phyloP scores from a whole-genome alignment of 768 basidiomycete genomes.

The Termitomyces sp. region DNA sequence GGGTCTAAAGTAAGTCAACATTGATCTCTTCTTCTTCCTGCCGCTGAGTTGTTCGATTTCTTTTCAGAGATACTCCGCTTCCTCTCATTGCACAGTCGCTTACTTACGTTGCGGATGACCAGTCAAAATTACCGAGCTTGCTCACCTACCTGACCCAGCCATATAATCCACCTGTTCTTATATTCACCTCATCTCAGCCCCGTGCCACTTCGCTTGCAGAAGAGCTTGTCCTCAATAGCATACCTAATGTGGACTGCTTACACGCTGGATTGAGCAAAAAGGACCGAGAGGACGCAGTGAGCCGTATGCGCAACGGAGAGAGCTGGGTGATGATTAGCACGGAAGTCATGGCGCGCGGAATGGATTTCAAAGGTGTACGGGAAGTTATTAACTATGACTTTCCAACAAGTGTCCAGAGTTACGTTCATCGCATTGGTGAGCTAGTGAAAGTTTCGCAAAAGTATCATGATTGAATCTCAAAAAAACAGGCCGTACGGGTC shows the following conservation, averaged over 20 bases:
- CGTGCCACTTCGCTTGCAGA: conserved; percentile 76
- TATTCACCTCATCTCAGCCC: conserved; percentile 89
- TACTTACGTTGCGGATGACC: conserved; percentile 88
- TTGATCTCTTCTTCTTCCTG: neutral
- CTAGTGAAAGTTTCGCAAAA: neutral
- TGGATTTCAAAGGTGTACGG: conserved; percentile 93
- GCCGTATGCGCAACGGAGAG: conserved; percentile 81
- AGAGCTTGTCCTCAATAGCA: conserved; percentile 73
- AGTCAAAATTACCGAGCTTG: conserved; percentile 90
- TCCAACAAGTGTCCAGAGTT: conserved; percentile 91
- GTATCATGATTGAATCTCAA: neutral
- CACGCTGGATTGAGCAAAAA: conserved; percentile 88
- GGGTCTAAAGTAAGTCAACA: conserved; percentile 75
- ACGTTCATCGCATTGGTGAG: conserved; percentile 89
- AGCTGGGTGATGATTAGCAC: conserved; percentile 96
- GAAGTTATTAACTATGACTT: conserved; percentile 98
- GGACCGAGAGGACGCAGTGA: conserved; percentile 81
- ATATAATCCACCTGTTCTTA: conserved; percentile 85
- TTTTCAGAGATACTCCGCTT: conserved; percentile 82
- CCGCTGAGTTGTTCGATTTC: neutral
- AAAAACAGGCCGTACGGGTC: conserved; percentile 78
- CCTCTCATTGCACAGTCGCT: conserved; percentile 86
- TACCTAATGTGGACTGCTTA: conserved; percentile 80
- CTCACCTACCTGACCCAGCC: conserved; percentile 73
- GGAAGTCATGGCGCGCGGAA: conserved; percentile 96